A percentile compares a stretch with the other conserved stretches of the same genome.
Evolutionary conservation across 495 filamentous ascomycete genomes (phyloP).

Genomic region (Penicillium riverlandense): DNA sequence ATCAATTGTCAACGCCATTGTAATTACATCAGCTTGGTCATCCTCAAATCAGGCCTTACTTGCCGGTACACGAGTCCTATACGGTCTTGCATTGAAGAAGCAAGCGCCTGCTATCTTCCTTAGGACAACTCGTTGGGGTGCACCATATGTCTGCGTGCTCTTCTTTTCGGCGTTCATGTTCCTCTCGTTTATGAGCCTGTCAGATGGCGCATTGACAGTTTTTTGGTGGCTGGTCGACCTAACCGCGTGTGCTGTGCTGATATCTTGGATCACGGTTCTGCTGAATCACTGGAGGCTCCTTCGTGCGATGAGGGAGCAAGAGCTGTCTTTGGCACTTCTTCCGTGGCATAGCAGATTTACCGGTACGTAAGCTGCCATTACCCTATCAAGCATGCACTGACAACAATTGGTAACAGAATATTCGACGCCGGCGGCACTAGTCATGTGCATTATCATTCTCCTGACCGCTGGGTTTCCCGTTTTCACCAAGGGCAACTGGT

Average conservation of each 20-base stretch:
- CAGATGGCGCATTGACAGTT: conserved; percentile 47
- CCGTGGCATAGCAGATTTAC: conserved; percentile 43
- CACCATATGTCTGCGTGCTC: conserved; percentile 51
- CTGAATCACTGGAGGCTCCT: conserved; percentile 52
- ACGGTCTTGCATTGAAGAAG: conserved; percentile 36
- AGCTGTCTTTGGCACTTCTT: conserved; percentile 33
- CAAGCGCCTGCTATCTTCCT: conserved; percentile 44
- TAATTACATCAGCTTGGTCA: conserved; percentile 40
- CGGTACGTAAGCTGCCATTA: conserved; percentile 4
- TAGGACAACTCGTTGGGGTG: conserved; percentile 51
- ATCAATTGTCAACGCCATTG: conserved; percentile 45
- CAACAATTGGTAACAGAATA: conserved; percentile 27
- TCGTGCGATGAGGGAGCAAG: conserved; percentile 44
- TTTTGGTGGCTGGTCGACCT: conserved; percentile 56
- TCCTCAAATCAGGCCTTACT: conserved; percentile 45
- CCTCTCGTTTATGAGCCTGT: conserved; percentile 54
- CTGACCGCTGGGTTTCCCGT: conserved; percentile 56
- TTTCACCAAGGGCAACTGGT: conserved; percentile 40
- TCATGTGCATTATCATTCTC: conserved; percentile 44
- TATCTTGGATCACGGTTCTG: conserved; percentile 49
- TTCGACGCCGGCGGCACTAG: conserved; percentile 42
- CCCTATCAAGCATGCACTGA: neutral
- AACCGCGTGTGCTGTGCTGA: conserved; percentile 45
- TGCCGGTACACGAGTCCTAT: conserved; percentile 39
- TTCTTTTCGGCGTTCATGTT: conserved; percentile 46